Percentiles rank a stretch among this genome's conserved stretches.
These are phyloP conservation scores for Metarhizium rileyi DNA, from an alignment of 2,329 filamentous ascomycete species.

Conservation along the genomic window DNA sequence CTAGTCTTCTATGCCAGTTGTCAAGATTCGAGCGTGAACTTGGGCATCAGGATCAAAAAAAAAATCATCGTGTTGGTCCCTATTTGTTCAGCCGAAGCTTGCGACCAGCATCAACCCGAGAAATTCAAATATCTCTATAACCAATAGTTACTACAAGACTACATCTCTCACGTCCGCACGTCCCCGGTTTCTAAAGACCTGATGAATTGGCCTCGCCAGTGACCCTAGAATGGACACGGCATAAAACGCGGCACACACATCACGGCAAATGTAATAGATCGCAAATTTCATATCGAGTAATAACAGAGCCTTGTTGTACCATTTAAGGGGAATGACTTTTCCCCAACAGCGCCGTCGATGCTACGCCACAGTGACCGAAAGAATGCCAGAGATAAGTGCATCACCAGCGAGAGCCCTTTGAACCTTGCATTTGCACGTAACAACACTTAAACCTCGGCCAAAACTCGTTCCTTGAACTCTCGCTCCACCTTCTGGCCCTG, in stretches of 20 bases:
- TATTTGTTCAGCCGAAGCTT: neutral
- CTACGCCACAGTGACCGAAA: slow-evolving; percentile 36
- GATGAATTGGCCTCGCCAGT: too few species aligned
- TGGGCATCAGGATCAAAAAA: neutral
- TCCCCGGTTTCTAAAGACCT: too few species aligned
- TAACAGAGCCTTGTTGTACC: slow-evolving; percentile 21
- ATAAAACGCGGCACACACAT: neutral
- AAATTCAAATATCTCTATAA: too few species aligned
- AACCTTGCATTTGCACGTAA: slow-evolving; percentile 20
- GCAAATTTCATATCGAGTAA: neutral
- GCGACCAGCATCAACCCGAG: too few species aligned
- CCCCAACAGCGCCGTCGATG: slow-evolving; percentile 30
- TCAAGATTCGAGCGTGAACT: neutral
- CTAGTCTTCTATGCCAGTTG: neutral
- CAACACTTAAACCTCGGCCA: slow-evolving; percentile 76
- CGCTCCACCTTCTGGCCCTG: slow-evolving; percentile 97
- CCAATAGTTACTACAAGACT: too few species aligned
- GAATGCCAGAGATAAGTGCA: slow-evolving; percentile 28
- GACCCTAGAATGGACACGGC: neutral
- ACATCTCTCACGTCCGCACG: too few species aligned
- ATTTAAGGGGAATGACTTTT: slow-evolving; percentile 30
- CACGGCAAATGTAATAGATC: slow-evolving; percentile 1
- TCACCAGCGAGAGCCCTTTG: slow-evolving; percentile 21
- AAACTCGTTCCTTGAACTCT: slow-evolving; percentile 98
- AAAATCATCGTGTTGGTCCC: neutral